Evolutionary conservation across 2,329 filamentous ascomycete genomes (phyloP).

Genomic region (Graphilbum sp.): DNA sequence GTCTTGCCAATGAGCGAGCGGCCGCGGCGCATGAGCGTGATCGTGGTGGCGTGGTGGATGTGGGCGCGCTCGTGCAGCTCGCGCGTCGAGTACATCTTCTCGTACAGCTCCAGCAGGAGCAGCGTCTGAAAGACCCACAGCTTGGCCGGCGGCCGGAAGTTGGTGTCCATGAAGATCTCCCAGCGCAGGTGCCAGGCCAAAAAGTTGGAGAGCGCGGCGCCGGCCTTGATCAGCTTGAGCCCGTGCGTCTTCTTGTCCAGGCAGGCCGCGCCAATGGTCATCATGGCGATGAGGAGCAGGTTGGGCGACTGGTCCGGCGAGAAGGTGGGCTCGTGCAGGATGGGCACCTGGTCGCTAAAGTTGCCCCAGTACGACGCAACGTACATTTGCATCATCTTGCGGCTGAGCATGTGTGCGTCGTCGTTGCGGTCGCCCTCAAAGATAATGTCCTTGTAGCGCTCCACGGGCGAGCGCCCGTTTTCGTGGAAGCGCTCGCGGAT

Average conservation of each 20-base stretch:
- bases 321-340: constrained; percentile 89
- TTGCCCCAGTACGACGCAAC: constrained; percentile 89
- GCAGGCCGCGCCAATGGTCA: constrained; percentile 82
- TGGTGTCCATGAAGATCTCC: constrained; percentile 85
- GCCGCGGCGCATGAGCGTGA: constrained; percentile 88
- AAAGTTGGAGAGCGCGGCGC: constrained; percentile 77
- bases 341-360: constrained; percentile 87
- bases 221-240: constrained; percentile 53
- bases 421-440: constrained; percentile 61
- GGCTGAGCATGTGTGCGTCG: constrained; percentile 53
- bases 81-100: constrained; percentile 94
- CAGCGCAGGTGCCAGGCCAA: constrained; percentile 86
- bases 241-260: constrained; percentile 74
- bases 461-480: constrained; percentile 54
- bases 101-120: constrained; percentile 77
- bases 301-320: constrained; percentile 74
- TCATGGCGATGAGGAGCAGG: constrained; percentile 70
- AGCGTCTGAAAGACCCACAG: constrained; percentile 92
- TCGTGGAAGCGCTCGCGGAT: constrained; percentile 73
- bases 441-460: constrained; percentile 60
- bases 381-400: constrained; percentile 92
- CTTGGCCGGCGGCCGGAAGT: constrained; percentile 83
- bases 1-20: constrained; percentile 80
- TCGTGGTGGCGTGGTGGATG: constrained; percentile 89
- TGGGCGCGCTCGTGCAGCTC: constrained; percentile 87